Conservation (phyloP, 2,329 filamentous ascomycete species). For the Colletotrichum gigasporum region DNA sequence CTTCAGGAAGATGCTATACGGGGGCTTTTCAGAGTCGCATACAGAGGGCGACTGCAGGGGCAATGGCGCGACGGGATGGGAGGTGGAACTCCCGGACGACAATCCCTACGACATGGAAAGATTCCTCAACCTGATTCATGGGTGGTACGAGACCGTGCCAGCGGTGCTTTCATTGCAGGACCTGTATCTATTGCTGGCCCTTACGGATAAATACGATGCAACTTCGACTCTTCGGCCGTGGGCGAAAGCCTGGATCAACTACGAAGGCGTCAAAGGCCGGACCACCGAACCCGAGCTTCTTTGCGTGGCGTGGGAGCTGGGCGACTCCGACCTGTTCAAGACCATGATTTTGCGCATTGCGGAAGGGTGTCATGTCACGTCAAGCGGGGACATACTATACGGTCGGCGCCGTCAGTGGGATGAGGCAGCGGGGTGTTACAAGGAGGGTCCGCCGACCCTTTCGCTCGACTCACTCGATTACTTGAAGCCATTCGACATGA, state of each 20-base stretch:
- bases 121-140: constrained; percentile 43
- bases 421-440: too few relatives aligned
- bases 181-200: constrained; percentile 38
- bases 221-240: constrained; percentile 31
- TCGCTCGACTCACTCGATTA: too few relatives aligned
- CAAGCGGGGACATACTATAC: too few relatives aligned
- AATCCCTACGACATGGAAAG: constrained; percentile 38
- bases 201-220: constrained; percentile 44
- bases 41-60: not conserved
- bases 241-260: not conserved
- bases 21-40: constrained; percentile 38
- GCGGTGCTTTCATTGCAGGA: constrained; percentile 33
- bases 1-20: constrained; percentile 41
- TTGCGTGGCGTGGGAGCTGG: not conserved
- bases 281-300: not conserved
- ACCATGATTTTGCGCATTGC: not conserved
- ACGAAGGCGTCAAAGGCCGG: not conserved
- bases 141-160: constrained; percentile 38
- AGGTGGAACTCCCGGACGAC: constrained; percentile 42
- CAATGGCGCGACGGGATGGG: too few relatives aligned
- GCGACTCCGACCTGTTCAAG: not conserved
- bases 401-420: too few relatives aligned
- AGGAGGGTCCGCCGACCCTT: too few relatives aligned
- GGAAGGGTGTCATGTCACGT: not conserved
- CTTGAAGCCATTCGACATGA: too few relatives aligned